Conservation (phyloP, 2,329 filamentous ascomycete species). For the Didymella keratinophila region DNA sequence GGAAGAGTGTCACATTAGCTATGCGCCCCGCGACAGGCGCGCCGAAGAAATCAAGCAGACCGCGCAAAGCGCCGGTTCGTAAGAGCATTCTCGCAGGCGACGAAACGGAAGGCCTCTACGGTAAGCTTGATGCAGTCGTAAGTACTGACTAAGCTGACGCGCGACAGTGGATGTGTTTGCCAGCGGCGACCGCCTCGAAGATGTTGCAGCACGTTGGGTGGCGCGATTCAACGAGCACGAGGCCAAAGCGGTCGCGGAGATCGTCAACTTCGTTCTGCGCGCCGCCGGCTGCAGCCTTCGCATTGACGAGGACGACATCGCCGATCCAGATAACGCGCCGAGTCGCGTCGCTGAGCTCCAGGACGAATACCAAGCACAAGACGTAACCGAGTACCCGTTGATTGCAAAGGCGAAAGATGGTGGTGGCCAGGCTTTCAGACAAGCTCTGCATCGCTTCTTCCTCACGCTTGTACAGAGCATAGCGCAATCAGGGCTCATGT, state of each 20-base stretch:
- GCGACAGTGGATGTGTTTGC: conserved; percentile 66
- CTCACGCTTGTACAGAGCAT: conserved; percentile 76
- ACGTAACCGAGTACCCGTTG: conserved; percentile 89
- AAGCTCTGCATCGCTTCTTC: conserved; percentile 81
- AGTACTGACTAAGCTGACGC: conserved; percentile 11
- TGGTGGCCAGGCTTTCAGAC: conserved; percentile 78
- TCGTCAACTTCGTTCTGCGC: conserved; percentile 69
- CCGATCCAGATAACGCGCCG: conserved; percentile 86
- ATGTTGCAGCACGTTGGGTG: conserved; percentile 66
- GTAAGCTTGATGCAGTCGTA: conserved; percentile 42
- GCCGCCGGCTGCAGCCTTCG: conserved; percentile 82
- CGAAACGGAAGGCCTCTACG: conserved; percentile 65
- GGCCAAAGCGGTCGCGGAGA: conserved; percentile 62
- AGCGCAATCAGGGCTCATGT: conserved; percentile 82
- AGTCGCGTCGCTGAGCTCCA: conserved; percentile 84
- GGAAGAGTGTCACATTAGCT: conserved; percentile 60
- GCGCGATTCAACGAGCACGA: conserved; percentile 64
- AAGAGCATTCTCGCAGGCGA: conserved; percentile 60
- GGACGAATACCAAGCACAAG: conserved; percentile 82
- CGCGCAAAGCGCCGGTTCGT: conserved; percentile 59
- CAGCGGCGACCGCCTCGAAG: conserved; percentile 61
- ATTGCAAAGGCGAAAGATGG: conserved; percentile 82
- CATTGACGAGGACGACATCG: conserved; percentile 82
- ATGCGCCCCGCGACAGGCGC: conserved; percentile 58
- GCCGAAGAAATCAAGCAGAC: conserved; percentile 53